Evolutionary conservation across 2,329 filamentous ascomycete species (phyloP), one percentile per base, ranked within the genome.

Genomic region (Myriosclerotinia duriaeana): DNA sequence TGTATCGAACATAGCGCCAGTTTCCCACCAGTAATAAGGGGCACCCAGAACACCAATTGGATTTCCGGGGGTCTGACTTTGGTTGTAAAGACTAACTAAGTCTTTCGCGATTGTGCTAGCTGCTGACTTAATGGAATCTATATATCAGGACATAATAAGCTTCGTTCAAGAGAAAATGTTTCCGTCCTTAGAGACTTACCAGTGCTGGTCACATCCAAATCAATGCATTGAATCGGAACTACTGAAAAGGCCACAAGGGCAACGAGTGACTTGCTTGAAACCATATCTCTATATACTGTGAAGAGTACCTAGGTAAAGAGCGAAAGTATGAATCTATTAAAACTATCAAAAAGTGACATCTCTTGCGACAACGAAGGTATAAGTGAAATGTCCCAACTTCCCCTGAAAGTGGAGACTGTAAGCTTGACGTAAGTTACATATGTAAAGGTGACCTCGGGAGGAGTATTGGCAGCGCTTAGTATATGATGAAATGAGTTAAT

Each of bases 1-100:
- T 0, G 87, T 84, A 69, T 87, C 86, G 82, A 89, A 89, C 78
- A 92, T 81, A 17, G 87, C 85, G 63, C 87, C 85, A 6, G 86
- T 86, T 75, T 91, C 86, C 89, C 89, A 92, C 89, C 89, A 92
- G 78, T 63, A 71, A 56, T 72, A 73, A 14, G 72, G 69, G 1
- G 26, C 11, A 12, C 26, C 36, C 9, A 74, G 60, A 62, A 71
- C n/a, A 15, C 72, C 72, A 6, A 65, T 52, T 6, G 44, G 52
- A 22, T 67, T 48, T 38, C 69, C 71, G 14, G 64, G 48, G 6
- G 66, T 53, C 42, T 71, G 60, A 40, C 69, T 72, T 53, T 71
- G 69, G 52, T 66, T 68, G 67, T 73, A 73, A 34, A 68, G 68
- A 4, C 30, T 26, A 5, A 72, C 64, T 26, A 74, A 12, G 2